Percentiles rank a stretch among this genome's conserved stretches.
Conservation (phyloP, 2,329 filamentous ascomycete genomes). For the Botrytis cinerea region DNA sequence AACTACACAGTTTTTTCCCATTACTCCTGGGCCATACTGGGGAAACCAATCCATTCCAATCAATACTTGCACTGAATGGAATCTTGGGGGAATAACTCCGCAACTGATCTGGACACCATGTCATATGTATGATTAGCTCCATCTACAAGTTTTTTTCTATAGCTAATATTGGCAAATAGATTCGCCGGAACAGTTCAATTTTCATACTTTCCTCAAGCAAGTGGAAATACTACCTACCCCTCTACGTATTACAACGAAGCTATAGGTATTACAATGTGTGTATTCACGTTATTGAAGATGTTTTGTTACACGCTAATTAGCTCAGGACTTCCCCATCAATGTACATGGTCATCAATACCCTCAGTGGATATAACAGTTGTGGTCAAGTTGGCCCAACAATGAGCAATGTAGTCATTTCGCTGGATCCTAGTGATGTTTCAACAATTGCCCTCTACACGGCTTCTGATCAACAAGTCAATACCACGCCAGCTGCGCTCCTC, state of each 20-base stretch:
- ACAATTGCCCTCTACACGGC: conserved; percentile 40
- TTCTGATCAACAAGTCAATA: conserved; percentile 32
- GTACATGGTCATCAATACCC: conserved; percentile 45
- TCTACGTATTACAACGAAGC: conserved; percentile 27
- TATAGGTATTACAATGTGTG: conserved; percentile 29
- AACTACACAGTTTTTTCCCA: conserved; percentile 14
- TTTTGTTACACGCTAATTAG: background rate
- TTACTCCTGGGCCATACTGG: conserved; percentile 23
- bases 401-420: conserved; percentile 39
- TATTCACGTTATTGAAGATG: background rate
- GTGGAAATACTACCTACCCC: conserved; percentile 26
- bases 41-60: conserved; percentile 28
- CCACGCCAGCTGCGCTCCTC: conserved; percentile 36
- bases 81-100: conserved; percentile 13
- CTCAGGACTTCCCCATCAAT: conserved; percentile 46
- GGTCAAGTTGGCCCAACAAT: conserved; percentile 42
- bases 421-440: conserved; percentile 43
- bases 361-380: conserved; percentile 41
- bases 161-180: conserved; percentile 17
- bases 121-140: conserved; percentile 21
- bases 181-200: conserved; percentile 30
- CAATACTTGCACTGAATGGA: conserved; percentile 26
- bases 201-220: conserved; percentile 31
- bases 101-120: conserved; percentile 27
- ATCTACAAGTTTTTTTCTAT: background rate